Evolutionary conservation across 257 asterid genomes (phyloP), one percentile per base, ranked within the genome.

Genomic region (Plantago major): DNA sequence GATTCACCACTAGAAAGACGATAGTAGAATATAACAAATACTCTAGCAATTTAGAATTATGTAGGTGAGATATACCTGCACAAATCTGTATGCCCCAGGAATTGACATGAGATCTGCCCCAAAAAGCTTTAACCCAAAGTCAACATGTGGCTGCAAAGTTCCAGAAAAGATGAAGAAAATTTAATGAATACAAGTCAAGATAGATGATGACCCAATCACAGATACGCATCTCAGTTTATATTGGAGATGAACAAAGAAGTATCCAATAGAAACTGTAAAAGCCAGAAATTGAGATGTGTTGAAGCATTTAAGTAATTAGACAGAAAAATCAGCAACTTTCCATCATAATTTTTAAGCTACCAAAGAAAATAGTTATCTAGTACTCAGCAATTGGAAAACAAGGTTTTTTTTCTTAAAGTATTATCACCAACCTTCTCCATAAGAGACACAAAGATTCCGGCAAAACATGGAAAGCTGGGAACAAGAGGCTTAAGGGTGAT

Each of bases 81-180:
- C 88, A 70, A 81, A 66, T 67, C 83, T 49, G 82, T 93, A 89
- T 43, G 82, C 37, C 55, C 97, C 97, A 56, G 99, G 99, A 77
- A 93, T 79, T 50, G 99, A 89, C 99, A 89, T 93, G 67, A 93
- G 95, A 85, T 93, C 99, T 67, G 96, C 97, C 63, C 97, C 97
- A 52, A 64, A 66, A 55, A 89, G 82, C 84, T 81, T 93, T 72
- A 93, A 76, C 16, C 99, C 99, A 33, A 93, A 93, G 79, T 93
- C 99, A 67, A 89, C 88, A 71, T 89, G 96, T 63, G 99, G 99
- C 99, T 93, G 82, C 48, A 67, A 74, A 73, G 5, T 5, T 2
- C 37, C 3, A 5, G 51, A n/a, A 67, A 67, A 64, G 26, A n/a
- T n/a, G n/a, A n/a, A n/a, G n/a, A n/a, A n/a, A n/a, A n/a, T n/a